A percentile compares a stretch with the other conserved stretches of the same genome.
Conservation (phyloP, 2,329 filamentous ascomycete species). For the Aspergillus spinulosporus region DNA sequence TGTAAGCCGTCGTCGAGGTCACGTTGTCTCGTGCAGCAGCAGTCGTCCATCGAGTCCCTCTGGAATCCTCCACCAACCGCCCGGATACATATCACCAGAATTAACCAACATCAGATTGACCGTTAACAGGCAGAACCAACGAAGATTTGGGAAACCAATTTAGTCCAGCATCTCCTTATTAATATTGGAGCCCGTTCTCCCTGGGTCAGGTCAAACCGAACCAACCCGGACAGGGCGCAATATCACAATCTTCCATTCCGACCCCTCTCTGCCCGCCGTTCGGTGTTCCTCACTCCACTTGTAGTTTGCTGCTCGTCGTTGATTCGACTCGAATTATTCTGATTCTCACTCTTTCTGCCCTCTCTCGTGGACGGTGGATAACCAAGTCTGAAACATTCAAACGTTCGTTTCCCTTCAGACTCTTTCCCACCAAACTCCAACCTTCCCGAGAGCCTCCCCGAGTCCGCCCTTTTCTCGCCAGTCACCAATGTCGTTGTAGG, state of each 20-base stretch:
- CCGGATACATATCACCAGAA: not conserved
- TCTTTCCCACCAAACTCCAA: constrained; percentile 1
- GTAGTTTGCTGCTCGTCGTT: not conserved
- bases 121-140: not conserved
- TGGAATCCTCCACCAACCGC: not conserved
- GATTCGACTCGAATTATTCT: not conserved
- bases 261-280: constrained; percentile 14
- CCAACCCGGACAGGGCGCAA: constrained; percentile 8
- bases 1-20: not conserved
- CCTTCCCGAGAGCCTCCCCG: constrained; percentile 2
- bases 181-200: not conserved
- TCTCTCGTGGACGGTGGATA: not conserved
- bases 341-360: not conserved
- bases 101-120: not conserved
- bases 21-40: constrained; percentile 5
- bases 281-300: constrained; percentile 2
- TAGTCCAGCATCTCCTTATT: not conserved
- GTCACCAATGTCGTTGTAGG: constrained; percentile 33
- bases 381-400: not conserved
- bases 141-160: not conserved
- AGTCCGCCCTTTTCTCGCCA: constrained; percentile 3
- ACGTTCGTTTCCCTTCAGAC: constrained; percentile 2
- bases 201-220: constrained; percentile 7
- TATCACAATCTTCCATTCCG: constrained; percentile 12
- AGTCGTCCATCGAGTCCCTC: not conserved